A percentile compares a stretch with the other conserved stretches of the same genome.
Conservation (phyloP, 305 asterid species). For the Rubia peregrina region DNA sequence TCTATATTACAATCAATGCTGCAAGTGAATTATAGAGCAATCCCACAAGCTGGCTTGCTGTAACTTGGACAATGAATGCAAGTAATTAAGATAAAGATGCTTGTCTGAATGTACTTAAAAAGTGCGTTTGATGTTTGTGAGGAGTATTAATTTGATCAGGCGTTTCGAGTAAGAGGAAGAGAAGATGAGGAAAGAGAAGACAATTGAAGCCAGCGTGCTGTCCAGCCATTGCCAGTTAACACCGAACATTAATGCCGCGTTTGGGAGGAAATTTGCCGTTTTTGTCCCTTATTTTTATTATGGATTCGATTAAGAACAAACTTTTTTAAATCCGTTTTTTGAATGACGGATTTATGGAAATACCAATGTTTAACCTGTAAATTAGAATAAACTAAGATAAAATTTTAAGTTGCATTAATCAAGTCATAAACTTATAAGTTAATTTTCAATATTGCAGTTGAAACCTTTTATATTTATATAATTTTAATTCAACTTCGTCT, state of each 20-base stretch:
- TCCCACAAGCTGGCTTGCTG: neutral
- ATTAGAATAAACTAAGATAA: no score
- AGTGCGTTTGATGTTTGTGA: neutral
- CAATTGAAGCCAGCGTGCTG: neutral
- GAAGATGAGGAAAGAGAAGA: neutral
- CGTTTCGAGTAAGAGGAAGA: neutral
- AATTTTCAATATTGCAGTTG: no score
- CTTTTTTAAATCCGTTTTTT: no score
- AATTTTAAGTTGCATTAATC: no score
- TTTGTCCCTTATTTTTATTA: no score
- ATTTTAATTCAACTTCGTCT: no score
- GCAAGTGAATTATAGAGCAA: no score
- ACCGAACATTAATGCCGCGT: conserved; percentile 1
- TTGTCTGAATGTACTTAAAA: neutral
- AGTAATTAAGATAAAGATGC: neutral
- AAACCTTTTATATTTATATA: no score
- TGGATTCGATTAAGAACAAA: no score
- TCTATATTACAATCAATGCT: neutral
- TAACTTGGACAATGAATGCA: conserved; percentile 1
- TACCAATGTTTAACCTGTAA: no score
- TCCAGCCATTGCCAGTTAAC: neutral
- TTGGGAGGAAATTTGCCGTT: neutral
- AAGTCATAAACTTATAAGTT: no score
- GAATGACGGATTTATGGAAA: no score
- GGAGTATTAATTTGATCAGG: neutral